phyloP scores from a whole-genome alignment of 139 green algal species.

The Tetraselmis chui region DNA sequence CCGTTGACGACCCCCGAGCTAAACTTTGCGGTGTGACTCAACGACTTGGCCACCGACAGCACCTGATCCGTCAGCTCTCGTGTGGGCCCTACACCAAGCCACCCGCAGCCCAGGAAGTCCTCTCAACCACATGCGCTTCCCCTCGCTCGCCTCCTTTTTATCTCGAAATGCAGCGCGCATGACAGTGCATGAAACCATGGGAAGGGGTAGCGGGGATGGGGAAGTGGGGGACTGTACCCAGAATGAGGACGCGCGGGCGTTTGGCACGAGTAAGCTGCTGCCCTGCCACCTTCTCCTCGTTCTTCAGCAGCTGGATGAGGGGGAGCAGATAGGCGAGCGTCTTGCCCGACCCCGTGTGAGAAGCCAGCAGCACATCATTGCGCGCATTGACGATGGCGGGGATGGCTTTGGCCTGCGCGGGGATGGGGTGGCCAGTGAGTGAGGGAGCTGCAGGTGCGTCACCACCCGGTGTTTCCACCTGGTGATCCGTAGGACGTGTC shows the following conservation, averaged over 20 bases:
- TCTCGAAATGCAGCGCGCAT: background rate
- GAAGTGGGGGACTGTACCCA: slow-evolving; percentile 36
- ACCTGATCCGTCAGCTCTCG: slow-evolving; percentile 91
- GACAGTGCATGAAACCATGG: background rate
- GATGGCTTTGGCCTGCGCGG: slow-evolving; percentile 53
- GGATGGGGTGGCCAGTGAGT: background rate
- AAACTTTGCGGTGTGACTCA: slow-evolving; percentile 81
- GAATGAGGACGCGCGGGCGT: slow-evolving; percentile 71
- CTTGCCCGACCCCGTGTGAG: slow-evolving; percentile 91
- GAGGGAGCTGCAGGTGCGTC: background rate
- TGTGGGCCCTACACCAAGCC: slow-evolving; percentile 45
- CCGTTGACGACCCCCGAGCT: slow-evolving; percentile 47
- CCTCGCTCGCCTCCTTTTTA: background rate
- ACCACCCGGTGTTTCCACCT: background rate
- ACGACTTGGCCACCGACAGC: slow-evolving; percentile 66
- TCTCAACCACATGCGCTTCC: background rate
- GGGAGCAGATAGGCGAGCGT: slow-evolving; percentile 94
- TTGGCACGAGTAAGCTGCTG: slow-evolving; percentile 36
- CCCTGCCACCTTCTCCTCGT: slow-evolving; percentile 41
- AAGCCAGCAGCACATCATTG: slow-evolving; percentile 69
- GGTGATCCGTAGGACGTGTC: background rate
- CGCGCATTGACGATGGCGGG: slow-evolving; percentile 49
- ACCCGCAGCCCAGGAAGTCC: background rate
- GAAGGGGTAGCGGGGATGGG: background rate
- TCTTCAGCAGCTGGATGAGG: slow-evolving; percentile 62